These are phyloP conservation scores for Lipomyces orientalis DNA, from an alignment of 805 yeast species.

Conservation along the genomic window DNA sequence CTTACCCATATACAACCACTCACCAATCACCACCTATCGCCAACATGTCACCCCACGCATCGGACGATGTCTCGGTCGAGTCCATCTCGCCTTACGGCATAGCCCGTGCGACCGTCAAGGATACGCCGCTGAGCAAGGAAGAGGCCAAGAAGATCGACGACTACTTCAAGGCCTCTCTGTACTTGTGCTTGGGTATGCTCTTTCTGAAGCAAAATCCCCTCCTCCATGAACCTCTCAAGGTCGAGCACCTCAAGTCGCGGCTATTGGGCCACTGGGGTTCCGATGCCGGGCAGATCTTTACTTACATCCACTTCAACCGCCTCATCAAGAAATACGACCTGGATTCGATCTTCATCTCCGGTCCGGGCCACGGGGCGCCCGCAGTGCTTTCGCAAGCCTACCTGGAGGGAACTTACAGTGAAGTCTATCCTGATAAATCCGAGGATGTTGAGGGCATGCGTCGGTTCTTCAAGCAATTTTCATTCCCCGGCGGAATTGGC, in stretches of 20 bases:
- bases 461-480: conserved; percentile 13
- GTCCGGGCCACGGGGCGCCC: conserved; percentile 14
- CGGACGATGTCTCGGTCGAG: conserved; percentile 11
- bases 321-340: conserved; percentile 14
- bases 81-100: conserved; percentile 7
- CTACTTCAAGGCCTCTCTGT: conserved; percentile 7
- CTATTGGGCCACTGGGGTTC: conserved; percentile 16
- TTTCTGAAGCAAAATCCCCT: conserved; percentile 12
- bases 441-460: conserved; percentile 12
- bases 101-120: conserved; percentile 9
- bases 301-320: conserved; percentile 15
- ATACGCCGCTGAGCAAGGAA: conserved; percentile 8
- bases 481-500: conserved; percentile 17
- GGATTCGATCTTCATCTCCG: conserved; percentile 11
- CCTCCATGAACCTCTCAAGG: conserved; percentile 11
- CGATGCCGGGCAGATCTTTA: conserved; percentile 16
- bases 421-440: conserved; percentile 11
- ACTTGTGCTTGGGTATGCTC: conserved; percentile 17
- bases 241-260: conserved; percentile 8
- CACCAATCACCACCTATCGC: not conserved
- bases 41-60: conserved; percentile 3
- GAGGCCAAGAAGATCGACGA: conserved; percentile 8
- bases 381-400: conserved; percentile 16
- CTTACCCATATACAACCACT: not conserved
- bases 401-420: conserved; percentile 13